These are phyloP conservation scores for Hericium coralloides DNA, from an alignment of 768 basidiomycete species.

Conservation along the genomic window DNA sequence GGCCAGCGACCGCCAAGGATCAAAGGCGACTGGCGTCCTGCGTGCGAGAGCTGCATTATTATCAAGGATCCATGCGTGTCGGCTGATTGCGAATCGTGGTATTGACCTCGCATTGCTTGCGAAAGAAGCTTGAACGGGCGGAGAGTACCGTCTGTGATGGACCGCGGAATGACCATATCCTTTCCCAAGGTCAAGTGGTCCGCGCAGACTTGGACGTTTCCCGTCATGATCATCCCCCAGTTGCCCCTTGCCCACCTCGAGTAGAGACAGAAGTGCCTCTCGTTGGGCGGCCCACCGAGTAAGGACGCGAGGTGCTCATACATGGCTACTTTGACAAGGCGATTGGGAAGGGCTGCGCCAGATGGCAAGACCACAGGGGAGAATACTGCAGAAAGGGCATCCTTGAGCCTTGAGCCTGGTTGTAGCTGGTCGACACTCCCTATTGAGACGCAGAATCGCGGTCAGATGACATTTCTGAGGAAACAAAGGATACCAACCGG, in stretches of 20 bases:
- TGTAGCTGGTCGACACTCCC: not conserved
- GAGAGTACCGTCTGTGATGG: constrained; percentile 33
- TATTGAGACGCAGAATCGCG: not conserved
- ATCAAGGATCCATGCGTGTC: not conserved
- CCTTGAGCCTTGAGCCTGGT: not conserved
- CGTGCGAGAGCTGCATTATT: constrained; percentile 79
- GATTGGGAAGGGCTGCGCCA: constrained; percentile 7
- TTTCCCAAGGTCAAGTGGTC: constrained; percentile 64
- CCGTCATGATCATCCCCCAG: constrained; percentile 88
- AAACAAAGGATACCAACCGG: no score
- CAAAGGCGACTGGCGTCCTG: constrained; percentile 75
- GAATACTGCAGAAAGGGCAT: not conserved
- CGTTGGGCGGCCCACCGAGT: constrained; percentile 65
- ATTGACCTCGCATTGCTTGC: constrained; percentile 29
- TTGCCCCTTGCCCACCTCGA: constrained; percentile 60
- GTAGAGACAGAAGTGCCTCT: constrained; percentile 57
- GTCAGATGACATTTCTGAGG: not conserved
- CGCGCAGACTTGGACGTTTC: constrained; percentile 65
- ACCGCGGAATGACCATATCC: constrained; percentile 53
- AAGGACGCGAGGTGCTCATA: constrained; percentile 73
- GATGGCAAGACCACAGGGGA: constrained; percentile 8
- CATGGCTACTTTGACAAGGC: constrained; percentile 61
- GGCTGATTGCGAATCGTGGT: not conserved
- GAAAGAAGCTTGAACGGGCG: constrained; percentile 45
- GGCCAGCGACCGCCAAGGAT: constrained; percentile 58